Percentiles rank a stretch among this genome's conserved stretches.
These are phyloP conservation scores for Chalaropsis thielavioides DNA, from an alignment of 2,329 filamentous ascomycete species.

Conservation along the genomic window DNA sequence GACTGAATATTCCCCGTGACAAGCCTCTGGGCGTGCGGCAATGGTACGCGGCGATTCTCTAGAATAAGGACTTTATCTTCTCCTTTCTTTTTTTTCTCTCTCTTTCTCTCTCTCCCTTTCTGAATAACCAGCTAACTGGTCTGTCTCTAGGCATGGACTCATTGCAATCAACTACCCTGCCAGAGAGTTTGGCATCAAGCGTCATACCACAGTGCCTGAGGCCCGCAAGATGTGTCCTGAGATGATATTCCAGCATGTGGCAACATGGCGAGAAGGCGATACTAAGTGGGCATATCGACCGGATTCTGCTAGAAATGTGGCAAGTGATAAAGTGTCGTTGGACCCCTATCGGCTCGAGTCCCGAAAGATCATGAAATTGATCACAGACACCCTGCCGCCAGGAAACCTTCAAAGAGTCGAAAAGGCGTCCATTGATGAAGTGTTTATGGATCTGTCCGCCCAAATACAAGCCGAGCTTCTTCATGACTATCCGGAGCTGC, in stretches of 20 bases:
- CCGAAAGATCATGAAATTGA: slow-evolving; percentile 61
- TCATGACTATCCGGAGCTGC: slow-evolving; percentile 60
- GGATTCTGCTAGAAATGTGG: slow-evolving; percentile 64
- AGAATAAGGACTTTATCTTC: not conserved
- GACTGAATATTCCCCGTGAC: slow-evolving; percentile 58
- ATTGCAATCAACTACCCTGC: slow-evolving; percentile 96
- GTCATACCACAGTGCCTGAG: slow-evolving; percentile 66
- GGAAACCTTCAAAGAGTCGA: slow-evolving; percentile 57
- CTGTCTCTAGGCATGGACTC: slow-evolving; percentile 62
- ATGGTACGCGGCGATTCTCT: slow-evolving; percentile 41
- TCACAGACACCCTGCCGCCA: slow-evolving; percentile 62
- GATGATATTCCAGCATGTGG: slow-evolving; percentile 79
- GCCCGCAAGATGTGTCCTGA: slow-evolving; percentile 76
- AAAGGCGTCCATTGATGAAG: slow-evolving; percentile 91
- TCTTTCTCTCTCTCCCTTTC: too few relatives aligned
- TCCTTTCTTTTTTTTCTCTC: too few relatives aligned
- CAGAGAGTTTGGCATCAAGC: slow-evolving; percentile 60
- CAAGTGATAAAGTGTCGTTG: slow-evolving; percentile 81
- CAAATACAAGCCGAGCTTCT: slow-evolving; percentile 66
- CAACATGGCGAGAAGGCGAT: slow-evolving; percentile 86
- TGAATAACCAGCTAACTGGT: slow-evolving; percentile 17
- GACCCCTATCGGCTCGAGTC: slow-evolving; percentile 84
- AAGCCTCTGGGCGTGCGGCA: slow-evolving; percentile 85
- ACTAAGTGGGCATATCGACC: slow-evolving; percentile 82
- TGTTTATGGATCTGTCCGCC: slow-evolving; percentile 81